phyloP scores from a whole-genome alignment of 2,329 filamentous ascomycete species.

The Colletotrichum sp. region DNA sequence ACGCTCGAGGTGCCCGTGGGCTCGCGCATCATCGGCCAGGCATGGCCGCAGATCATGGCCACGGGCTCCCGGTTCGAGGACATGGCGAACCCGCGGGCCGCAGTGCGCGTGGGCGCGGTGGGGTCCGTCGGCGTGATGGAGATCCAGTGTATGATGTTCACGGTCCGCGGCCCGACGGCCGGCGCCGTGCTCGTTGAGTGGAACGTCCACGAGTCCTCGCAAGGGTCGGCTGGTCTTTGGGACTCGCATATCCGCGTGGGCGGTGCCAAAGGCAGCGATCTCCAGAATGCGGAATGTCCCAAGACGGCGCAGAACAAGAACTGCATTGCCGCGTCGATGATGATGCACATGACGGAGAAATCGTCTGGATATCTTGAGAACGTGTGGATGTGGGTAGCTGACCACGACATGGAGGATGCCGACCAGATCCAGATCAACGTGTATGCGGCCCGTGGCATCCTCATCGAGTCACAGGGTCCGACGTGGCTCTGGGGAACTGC shows the following conservation, averaged over 20 bases:
- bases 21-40: no score
- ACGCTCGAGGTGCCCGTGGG: no score
- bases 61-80: no score
- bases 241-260: conserved; percentile 64
- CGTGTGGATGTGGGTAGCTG: conserved; percentile 71
- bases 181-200: conserved; percentile 70
- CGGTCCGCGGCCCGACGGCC: conserved; percentile 61
- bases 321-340: conserved; percentile 43
- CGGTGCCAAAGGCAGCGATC: conserved; percentile 25
- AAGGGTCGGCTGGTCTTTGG: conserved; percentile 37
- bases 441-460: conserved; percentile 39
- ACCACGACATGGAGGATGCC: conserved; percentile 57
- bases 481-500: conserved; percentile 45
- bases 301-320: conserved; percentile 5
- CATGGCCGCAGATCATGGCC: no score
- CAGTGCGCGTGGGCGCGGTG: no score
- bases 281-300: conserved; percentile 25
- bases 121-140: no score
- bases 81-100: no score
- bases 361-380: conserved; percentile 36
- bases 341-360: conserved; percentile 45
- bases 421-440: conserved; percentile 33
- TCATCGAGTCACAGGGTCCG: conserved; percentile 33
- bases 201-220: conserved; percentile 54
- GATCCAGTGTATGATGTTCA: conserved; percentile 53